Evolutionary conservation across 2,329 filamentous ascomycete species (phyloP).

Genomic region (Nigrograna mackinnonii): DNA sequence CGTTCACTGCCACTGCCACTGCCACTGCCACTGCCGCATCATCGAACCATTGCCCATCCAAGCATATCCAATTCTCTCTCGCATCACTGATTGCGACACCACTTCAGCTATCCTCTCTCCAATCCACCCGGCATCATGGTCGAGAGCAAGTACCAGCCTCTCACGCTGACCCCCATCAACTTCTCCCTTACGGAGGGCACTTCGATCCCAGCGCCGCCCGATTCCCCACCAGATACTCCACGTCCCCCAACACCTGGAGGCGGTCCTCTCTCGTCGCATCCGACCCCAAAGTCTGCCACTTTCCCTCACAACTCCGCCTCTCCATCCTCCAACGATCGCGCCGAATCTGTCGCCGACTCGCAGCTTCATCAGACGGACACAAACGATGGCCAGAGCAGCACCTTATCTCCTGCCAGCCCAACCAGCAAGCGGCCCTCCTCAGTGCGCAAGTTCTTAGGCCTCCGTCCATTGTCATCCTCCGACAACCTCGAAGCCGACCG

Average conservation of each 20-base stretch:
- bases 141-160: constrained; percentile 36
- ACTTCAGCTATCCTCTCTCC: neutral
- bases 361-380: constrained; percentile 24
- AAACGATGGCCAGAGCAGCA: constrained; percentile 31
- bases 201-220: constrained; percentile 44
- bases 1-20: constrained; percentile 7
- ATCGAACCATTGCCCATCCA: constrained; percentile 17
- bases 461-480: constrained; percentile 39
- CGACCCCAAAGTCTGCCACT: constrained; percentile 36
- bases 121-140: constrained; percentile 24
- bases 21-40: neutral
- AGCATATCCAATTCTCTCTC: constrained; percentile 8
- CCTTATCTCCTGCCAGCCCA: constrained; percentile 35
- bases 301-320: constrained; percentile 24
- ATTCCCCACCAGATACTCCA: constrained; percentile 42
- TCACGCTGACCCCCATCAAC: constrained; percentile 42
- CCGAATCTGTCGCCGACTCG: constrained; percentile 16
- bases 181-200: constrained; percentile 48
- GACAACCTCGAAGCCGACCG: constrained; percentile 41
- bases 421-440: constrained; percentile 38
- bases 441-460: constrained; percentile 45
- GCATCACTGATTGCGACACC: constrained; percentile 9
- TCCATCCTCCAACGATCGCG: constrained; percentile 19
- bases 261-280: constrained; percentile 45
- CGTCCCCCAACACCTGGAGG: constrained; percentile 42